Evolutionary conservation across 73 alveolate species (phyloP), one percentile per base, ranked within the genome.

Genomic region (Paramecium octaurelia): DNA sequence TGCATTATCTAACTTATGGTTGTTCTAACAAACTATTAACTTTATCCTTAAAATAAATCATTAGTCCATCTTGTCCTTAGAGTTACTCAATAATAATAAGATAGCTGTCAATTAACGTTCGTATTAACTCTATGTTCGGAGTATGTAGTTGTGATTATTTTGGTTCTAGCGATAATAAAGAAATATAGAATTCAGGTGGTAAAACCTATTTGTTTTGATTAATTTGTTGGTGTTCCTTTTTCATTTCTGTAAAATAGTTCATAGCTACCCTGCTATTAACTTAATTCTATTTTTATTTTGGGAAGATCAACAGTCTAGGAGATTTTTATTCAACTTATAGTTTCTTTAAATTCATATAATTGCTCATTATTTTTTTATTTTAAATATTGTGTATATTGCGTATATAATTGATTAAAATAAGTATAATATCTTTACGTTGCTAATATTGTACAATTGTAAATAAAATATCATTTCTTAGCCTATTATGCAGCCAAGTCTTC

Each of bases 381-480:
- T 54, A n/a, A n/a, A n/a, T n/a, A n/a, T n/a, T n/a, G n/a, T n/a
- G n/a, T n/a, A n/a, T n/a, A n/a, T n/a, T n/a, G n/a, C n/a, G n/a
- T n/a, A n/a, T n/a, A n/a, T n/a, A n/a, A n/a, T n/a, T n/a, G n/a
- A n/a, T 16, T 3, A 48, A 48, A 48, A 16, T 48, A 3, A 16
- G 60, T 0, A 48, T 48, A 48, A 16, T 48, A 48, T 54, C 11
- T 54, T 3, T 16, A 14, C 2, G 29, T 50, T n/a, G 0, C 29
- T 46, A 46, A 46, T 59, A 59, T 24, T 59, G 77, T 59, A 59
- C 77, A 24, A 59, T 59, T 0, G 0, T 59, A 59, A 59, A 59
- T 59, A 59, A 59, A 12, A 59, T 70, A 70, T 70, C 86, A 70
- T 70, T 70, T 70, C 31, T 70, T 70, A 70, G 57, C 58, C 54